Conservation (phyloP, 495 filamentous ascomycete species). For the Rostrohypoxylon terebratum region DNA sequence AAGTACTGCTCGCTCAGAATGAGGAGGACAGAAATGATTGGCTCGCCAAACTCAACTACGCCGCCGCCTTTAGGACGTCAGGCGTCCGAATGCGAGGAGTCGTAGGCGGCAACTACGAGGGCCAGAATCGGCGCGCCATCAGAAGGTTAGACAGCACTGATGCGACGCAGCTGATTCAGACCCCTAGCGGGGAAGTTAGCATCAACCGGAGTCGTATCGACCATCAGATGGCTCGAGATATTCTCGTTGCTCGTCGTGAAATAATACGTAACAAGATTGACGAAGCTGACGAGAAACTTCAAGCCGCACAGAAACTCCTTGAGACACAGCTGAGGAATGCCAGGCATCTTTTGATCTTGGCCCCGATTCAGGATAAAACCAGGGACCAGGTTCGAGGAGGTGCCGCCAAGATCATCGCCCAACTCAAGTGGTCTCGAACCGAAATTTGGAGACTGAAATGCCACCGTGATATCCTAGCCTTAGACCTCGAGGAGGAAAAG, state of each 20-base stretch:
- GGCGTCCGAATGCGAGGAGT: conserved; percentile 92
- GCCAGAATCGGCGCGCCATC: conserved; percentile 78
- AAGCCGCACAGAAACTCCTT: conserved; percentile 76
- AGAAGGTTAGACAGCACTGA: conserved; percentile 70
- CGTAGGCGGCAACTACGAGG: conserved; percentile 86
- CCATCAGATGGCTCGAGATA: conserved; percentile 82
- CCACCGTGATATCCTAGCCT: conserved; percentile 84
- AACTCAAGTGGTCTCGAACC: conserved; percentile 90
- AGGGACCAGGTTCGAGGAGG: conserved; percentile 86
- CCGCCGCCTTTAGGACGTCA: conserved; percentile 89
- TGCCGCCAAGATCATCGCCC: conserved; percentile 86
- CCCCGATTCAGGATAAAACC: conserved; percentile 87
- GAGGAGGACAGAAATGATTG: conserved; percentile 97
- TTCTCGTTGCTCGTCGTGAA: conserved; percentile 80
- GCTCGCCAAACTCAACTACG: conserved; percentile 96
- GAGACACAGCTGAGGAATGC: conserved; percentile 89
- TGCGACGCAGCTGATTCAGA: conserved; percentile 69
- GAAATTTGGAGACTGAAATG: conserved; percentile 94
- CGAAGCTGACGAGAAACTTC: conserved; percentile 85
- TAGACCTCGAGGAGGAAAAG: conserved; percentile 85
- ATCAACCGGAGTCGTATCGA: conserved; percentile 77
- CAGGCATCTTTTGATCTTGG: conserved; percentile 89
- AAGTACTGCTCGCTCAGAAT: conserved; percentile 88
- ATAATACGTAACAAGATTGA: conserved; percentile 85
- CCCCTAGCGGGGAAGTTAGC: conserved; percentile 75